These are phyloP conservation scores for Withania somnifera DNA, from an alignment of 305 asterid species.

Conservation along the genomic window DNA sequence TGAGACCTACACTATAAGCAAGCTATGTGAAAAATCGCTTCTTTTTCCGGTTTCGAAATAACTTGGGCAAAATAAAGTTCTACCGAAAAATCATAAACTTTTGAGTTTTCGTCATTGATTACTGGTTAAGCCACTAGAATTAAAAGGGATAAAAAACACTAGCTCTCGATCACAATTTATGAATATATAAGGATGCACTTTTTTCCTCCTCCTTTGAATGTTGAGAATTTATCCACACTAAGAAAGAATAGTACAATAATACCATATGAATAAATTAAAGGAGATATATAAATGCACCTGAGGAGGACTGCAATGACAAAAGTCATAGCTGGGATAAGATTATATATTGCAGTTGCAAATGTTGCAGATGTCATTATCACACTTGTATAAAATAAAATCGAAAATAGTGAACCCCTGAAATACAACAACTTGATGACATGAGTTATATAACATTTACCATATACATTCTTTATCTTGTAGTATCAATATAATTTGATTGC, in stretches of 20 bases:
- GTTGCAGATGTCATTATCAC: constrained; percentile 20
- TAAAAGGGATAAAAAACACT: too few relatives aligned
- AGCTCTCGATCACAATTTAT: too few relatives aligned
- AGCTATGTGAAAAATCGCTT: too few relatives aligned
- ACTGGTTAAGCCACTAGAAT: too few relatives aligned
- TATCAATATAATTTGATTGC: too few relatives aligned
- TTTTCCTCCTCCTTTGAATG: not conserved
- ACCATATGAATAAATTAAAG: not conserved
- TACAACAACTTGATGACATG: not conserved
- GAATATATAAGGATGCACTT: too few relatives aligned
- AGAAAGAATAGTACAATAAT: not conserved
- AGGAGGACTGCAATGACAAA: constrained; percentile 13
- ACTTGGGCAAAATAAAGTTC: too few relatives aligned
- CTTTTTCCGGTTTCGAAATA: too few relatives aligned
- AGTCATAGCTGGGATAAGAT: constrained; percentile 21
- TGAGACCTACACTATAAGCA: too few relatives aligned
- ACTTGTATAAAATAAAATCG: constrained; percentile 10
- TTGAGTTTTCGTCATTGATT: too few relatives aligned
- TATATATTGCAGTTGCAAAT: constrained; percentile 20
- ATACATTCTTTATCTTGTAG: too few relatives aligned
- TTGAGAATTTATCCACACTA: not conserved
- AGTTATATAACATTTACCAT: not conserved
- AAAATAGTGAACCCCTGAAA: constrained; percentile 15
- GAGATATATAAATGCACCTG: not conserved
- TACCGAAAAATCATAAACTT: too few relatives aligned